Evolutionary conservation across 140 eudicot species (phyloP), one percentile per base, ranked within the genome.

Genomic region (Erigeron philadelphicus): DNA sequence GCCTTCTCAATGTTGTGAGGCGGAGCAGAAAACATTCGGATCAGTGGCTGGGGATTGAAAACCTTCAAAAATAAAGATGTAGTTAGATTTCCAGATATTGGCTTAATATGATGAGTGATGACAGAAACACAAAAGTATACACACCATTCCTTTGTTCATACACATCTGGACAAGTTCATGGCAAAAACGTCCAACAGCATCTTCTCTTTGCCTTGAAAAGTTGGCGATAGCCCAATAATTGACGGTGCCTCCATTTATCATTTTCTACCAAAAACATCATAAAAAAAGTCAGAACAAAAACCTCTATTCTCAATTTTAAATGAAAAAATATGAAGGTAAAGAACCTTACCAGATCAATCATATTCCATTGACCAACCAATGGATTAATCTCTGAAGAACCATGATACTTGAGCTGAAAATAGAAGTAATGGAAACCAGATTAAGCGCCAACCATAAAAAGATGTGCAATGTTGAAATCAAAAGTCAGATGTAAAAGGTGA

Each of bases 291-390:
- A 31, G 10, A 25, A 9, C 15, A 15, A 61, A 35, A 4, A 61
- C 15, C 8, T 40, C 16, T 35, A 61, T 8, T 9, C 5, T n/a
- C 2, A 38, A 31, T 31, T 31, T 31, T 5, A 15, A 38, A 0
- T 7, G 6, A 16, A 9, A 38, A 12, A 15, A 18, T 16, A 64
- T 41, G 1, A 9, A 8, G 15, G 46, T 11, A 18, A 70, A 15
- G 7, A 48, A 56, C 11, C 10, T 74, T 48, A 89, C 98, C 95
- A 81, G 75, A 10, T 88, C 78, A n/a, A 86, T 93, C 98, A 93
- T 93, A 9, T 93, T 93, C 98, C 98, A 93, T 9, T 72, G 82
- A 9, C 98, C 98, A 4, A 89, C 94, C 0, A 31, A 45, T 0
- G 98, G 98, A 15, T 79, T 83, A 18, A 89, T 82, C 5, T 47